phyloP scores from a whole-genome alignment of 2,329 filamentous ascomycete genomes.

The Aspergillus quadrilineatus region DNA sequence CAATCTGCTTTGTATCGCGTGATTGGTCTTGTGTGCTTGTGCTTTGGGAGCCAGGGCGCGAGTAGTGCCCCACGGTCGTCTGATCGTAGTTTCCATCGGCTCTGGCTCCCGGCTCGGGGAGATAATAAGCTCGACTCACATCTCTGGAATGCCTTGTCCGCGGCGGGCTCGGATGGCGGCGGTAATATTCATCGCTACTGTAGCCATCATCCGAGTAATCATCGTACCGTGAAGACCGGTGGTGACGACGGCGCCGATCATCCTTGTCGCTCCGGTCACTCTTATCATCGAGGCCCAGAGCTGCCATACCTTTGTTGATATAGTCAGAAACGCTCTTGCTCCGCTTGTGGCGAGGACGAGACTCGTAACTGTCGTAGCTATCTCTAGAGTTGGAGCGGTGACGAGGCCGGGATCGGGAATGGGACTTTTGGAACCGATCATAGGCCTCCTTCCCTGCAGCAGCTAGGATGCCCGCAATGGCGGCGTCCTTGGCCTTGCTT shows the following conservation, averaged over 20 bases:
- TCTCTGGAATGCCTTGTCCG: slow-evolving; percentile 41
- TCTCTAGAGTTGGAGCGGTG: slow-evolving; percentile 53
- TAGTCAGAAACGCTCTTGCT: slow-evolving; percentile 49
- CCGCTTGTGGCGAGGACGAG: slow-evolving; percentile 45
- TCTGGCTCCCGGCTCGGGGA: slow-evolving; percentile 24
- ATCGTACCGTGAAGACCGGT: slow-evolving; percentile 32
- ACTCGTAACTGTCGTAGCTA: slow-evolving; percentile 44
- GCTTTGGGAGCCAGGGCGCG: slow-evolving; percentile 9
- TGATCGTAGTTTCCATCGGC: slow-evolving; percentile 17
- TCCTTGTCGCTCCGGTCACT: slow-evolving; percentile 31
- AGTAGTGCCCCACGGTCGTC: slow-evolving; percentile 1
- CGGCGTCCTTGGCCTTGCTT: slow-evolving; percentile 44
- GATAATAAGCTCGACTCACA: slow-evolving; percentile 43
- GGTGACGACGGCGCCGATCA: slow-evolving; percentile 32
- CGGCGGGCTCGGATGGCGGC: slow-evolving; percentile 29
- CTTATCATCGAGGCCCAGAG: slow-evolving; percentile 43
- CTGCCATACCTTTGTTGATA: slow-evolving; percentile 45
- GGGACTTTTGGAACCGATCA: slow-evolving; percentile 43
- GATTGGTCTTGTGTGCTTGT: not conserved
- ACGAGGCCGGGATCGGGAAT: slow-evolving; percentile 34
- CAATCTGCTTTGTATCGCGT: slow-evolving; percentile 34
- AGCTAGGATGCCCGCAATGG: slow-evolving; percentile 46
- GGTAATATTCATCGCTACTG: slow-evolving; percentile 32
- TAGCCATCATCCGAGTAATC: slow-evolving; percentile 44
- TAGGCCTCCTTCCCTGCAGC: slow-evolving; percentile 50